Conservation (phyloP, 345 rosid species). For the Raphanus sativus region DNA sequence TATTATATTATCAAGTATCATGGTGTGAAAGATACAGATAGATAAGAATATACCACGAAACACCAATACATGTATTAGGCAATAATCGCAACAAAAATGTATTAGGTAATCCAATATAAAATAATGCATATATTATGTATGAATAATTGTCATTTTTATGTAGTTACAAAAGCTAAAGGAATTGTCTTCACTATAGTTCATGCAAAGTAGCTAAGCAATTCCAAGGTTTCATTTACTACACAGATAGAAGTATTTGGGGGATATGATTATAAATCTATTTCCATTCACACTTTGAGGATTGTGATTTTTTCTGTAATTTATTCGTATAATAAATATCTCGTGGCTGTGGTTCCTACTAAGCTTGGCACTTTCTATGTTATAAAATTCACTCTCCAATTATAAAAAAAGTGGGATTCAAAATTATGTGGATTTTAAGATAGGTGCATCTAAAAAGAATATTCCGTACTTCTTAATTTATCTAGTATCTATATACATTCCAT, state of each 20-base stretch:
- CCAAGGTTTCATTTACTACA: background rate
- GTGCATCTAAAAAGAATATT: constrained; percentile 12
- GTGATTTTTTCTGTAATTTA: background rate
- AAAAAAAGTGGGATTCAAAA: background rate
- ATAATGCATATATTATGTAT: too few species aligned
- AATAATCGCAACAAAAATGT: background rate
- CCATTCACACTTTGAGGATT: background rate
- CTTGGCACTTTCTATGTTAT: constrained; percentile 6
- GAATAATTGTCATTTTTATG: too few species aligned
- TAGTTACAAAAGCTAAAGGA: too few species aligned
- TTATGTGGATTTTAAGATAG: background rate
- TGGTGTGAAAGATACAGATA: constrained; percentile 15
- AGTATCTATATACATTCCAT: background rate
- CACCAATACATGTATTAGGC: constrained; percentile 13
- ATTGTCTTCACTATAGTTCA: too few species aligned
- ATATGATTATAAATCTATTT: background rate
- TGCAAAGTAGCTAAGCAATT: background rate
- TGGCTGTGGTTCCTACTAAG: constrained; percentile 15
- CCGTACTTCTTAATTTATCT: background rate
- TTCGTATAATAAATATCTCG: background rate
- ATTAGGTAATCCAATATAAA: too few species aligned
- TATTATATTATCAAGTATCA: constrained; percentile 8
- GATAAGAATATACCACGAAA: constrained; percentile 22
- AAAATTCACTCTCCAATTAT: background rate
- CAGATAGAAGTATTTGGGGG: too few species aligned